Evolutionary conservation across 768 basidiomycete genomes (phyloP), one percentile per base, ranked within the genome.

Genomic region (Auricularia heimuer): DNA sequence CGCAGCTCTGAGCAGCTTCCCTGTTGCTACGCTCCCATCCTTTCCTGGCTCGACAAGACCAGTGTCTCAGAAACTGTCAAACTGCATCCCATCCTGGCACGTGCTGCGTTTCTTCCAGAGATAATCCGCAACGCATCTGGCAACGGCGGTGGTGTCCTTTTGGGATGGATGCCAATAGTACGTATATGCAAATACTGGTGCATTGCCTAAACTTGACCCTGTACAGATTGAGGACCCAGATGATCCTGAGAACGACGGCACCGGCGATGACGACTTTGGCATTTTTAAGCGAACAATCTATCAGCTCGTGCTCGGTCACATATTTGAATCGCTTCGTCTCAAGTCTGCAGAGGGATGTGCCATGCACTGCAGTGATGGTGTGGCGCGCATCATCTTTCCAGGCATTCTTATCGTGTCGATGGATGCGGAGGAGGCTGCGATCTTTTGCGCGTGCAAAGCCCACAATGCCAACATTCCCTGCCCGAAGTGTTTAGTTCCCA

Each of bases 131-230:
- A 75, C 65, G 73, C 69, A 0, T 74, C 75, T 36, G 75, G 75
- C 14, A 76, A 76, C 65, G 75, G 75, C 11, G 75, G 75, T 7
- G 73, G 74, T 16, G 62, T 74, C 11, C 67, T 76, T 1, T 11
- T 75, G 11, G 72, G 72, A 8, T 75, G 72, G 54, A 74, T 75
- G 72, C 70, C 70, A 7, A 66, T 69, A 24, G 75, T 75, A 66
- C 47, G 34, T 56, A 14, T n/a, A 12, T 29, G 29, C 29, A 29
- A 29, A 29, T 29, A 29, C 29, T 29, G 29, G 29, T 29, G 18
- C 11, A 63, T 39, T 51, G 10, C n/a, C 12, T 58, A 58, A 51
- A 10, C 34, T 45, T 36, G 16, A 16, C 66, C 36, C 35, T 34
- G 61, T 45, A 21, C 63, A 75, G 71, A 66, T 71, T 39, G 62